These are phyloP conservation scores for Pochonia chlamydosporia DNA, from an alignment of 2,329 filamentous ascomycete genomes.

Conservation along the genomic window DNA sequence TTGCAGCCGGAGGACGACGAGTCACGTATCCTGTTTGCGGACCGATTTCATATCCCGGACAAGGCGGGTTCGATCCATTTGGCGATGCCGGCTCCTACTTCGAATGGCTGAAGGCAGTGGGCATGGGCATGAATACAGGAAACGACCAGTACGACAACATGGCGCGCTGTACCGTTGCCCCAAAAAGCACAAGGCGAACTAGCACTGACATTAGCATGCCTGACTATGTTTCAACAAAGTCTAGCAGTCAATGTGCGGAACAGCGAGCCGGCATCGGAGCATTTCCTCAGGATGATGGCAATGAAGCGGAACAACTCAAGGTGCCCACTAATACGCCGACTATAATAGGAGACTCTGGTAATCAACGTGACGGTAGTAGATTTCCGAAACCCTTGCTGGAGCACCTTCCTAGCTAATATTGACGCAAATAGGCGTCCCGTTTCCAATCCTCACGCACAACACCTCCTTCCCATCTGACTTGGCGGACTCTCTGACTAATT, in stretches of 20 bases:
- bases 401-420: background rate
- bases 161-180: slow-evolving; percentile 10
- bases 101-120: slow-evolving; percentile 20
- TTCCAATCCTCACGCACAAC: slow-evolving; percentile 14
- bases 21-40: slow-evolving; percentile 10
- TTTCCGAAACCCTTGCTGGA: background rate
- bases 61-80: slow-evolving; percentile 14
- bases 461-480: slow-evolving; percentile 25
- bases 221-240: slow-evolving; percentile 26
- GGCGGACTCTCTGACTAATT: slow-evolving; percentile 38
- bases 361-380: slow-evolving; percentile 14
- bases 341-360: slow-evolving; percentile 13
- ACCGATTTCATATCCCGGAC: background rate
- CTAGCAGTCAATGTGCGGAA: slow-evolving; percentile 9
- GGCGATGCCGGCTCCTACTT: slow-evolving; percentile 19
- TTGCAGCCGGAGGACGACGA: slow-evolving; percentile 3
- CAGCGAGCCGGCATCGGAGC: slow-evolving; percentile 11
- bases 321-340: slow-evolving; percentile 39
- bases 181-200: slow-evolving; percentile 15
- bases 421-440: slow-evolving; percentile 10
- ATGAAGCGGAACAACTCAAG: slow-evolving; percentile 20
- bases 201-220: slow-evolving; percentile 37
- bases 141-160: slow-evolving; percentile 7
- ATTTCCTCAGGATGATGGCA: slow-evolving; percentile 27
- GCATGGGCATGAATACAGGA: slow-evolving; percentile 10